Percentiles rank a stretch among this genome's conserved stretches.
Conservation (phyloP, 2,329 filamentous ascomycete species). For the Aspergillus persii region DNA sequence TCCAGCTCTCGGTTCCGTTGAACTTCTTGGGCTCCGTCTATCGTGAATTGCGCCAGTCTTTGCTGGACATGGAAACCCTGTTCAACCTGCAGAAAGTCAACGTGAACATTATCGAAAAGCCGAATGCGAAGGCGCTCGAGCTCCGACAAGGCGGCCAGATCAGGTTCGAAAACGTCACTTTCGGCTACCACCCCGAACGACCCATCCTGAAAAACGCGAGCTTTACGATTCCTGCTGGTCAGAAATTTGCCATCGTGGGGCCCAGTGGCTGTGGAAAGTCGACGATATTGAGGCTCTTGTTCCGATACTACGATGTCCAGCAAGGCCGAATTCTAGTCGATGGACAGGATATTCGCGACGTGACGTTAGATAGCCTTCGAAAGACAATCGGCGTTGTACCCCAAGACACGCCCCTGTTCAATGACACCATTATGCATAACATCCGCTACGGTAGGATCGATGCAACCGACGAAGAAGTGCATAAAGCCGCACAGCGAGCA, state of each 20-base stretch:
- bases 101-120: constrained; percentile 74
- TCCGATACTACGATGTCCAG: constrained; percentile 91
- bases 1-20: constrained; percentile 92
- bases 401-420: constrained; percentile 95
- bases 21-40: constrained; percentile 99
- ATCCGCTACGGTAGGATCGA: constrained; percentile 86
- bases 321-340: constrained; percentile 84
- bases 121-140: constrained; percentile 68
- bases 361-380: constrained; percentile 78
- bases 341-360: constrained; percentile 83
- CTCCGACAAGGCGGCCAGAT: constrained; percentile 82
- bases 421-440: constrained; percentile 93
- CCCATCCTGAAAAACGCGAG: constrained; percentile 82
- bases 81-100: constrained; percentile 98
- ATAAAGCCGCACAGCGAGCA: constrained; percentile 75
- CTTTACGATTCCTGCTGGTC: constrained; percentile 88
- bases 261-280: constrained; percentile 96
- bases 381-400: constrained; percentile 90
- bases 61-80: constrained; percentile 97
- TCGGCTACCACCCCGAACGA: constrained; percentile 83
- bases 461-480: constrained; percentile 69
- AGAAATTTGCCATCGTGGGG: constrained; percentile 94
- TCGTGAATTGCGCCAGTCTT: constrained; percentile 86
- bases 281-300: constrained; percentile 83
- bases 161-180: constrained; percentile 89